A percentile compares a stretch with the other conserved stretches of the same genome.
These are phyloP conservation scores for Corylus avellana DNA, from an alignment of 306 rosid genomes.

Conservation along the genomic window DNA sequence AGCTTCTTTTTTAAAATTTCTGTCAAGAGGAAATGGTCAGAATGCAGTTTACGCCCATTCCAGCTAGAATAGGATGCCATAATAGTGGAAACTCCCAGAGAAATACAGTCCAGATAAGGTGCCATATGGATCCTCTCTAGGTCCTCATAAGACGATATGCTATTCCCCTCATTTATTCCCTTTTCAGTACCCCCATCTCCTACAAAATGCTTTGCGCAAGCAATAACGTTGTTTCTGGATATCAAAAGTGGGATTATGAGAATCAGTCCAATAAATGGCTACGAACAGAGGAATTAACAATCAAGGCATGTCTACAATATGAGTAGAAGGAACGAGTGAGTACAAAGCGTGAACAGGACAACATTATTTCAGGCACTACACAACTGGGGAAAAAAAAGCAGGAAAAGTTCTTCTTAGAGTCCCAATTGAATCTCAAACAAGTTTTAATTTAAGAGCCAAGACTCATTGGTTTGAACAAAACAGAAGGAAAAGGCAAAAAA, in stretches of 20 bases:
- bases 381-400: neutral
- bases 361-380: neutral
- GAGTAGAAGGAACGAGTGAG: neutral
- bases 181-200: slow-evolving; percentile 90
- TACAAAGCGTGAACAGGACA: neutral
- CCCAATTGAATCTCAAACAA: neutral
- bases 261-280: neutral
- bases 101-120: slow-evolving; percentile 84
- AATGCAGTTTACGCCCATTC: slow-evolving; percentile 73
- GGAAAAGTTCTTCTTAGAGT: neutral
- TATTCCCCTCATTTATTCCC: slow-evolving; percentile 83
- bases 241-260: slow-evolving; percentile 24
- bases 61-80: slow-evolving; percentile 92
- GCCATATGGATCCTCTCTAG: slow-evolving; percentile 82
- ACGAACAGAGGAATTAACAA: slow-evolving; percentile 10
- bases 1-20: slow-evolving; percentile 73
- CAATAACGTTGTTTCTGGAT: slow-evolving; percentile 71
- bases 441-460: slow-evolving; percentile 4
- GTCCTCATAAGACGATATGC: slow-evolving; percentile 63
- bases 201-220: slow-evolving; percentile 98
- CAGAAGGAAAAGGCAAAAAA: neutral
- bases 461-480: neutral
- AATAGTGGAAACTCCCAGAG: slow-evolving; percentile 79
- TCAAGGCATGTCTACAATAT: neutral
- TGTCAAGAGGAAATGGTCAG: slow-evolving; percentile 63